Evolutionary conservation across 805 yeast species (phyloP), one percentile per base, ranked within the genome.

Genomic region (Pichia thaimueangensis): DNA sequence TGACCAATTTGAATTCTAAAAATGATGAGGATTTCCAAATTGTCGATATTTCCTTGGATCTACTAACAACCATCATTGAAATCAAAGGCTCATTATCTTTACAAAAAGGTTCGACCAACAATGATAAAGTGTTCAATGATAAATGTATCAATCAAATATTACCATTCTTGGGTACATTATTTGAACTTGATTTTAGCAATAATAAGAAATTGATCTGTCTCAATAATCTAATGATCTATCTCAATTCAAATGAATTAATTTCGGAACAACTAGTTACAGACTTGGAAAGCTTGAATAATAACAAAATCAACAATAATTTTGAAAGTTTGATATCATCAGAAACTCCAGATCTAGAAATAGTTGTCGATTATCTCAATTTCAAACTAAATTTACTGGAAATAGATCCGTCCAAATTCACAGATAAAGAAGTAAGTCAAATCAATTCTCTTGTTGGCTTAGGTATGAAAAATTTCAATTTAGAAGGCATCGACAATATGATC

Each of bases 11-110:
- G 5, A 36, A 36, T 21, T 36, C 32, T 3, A 15, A 36, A 21
- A 36, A 48, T 6, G 53, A 54, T 19, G 46, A 65, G 10, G 65
- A 36, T 2, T 61, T 83, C 37, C 81, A 81, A 49, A 70, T 84
- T 4, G 64, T 84, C 19, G 95, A 86, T 52, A 70, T 82, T 1
- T 69, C 83, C 0, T 62, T 89, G 19, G 97, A 91, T 58, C 59
- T 91, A 25, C 67, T 86, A 20, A 78, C 96, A 1, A 83, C 89
- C 1, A 67, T 80, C 6, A 73, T 83, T 51, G 96, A 88, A 58
- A 71, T 63, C 32, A 55, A 56, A 38, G 64, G 64, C 12, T 36
- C 33, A 10, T 13, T 35, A 17, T 23, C 24, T 15, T 35, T 44
- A 12, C 41, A 39, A 25, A 30, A 34, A 21, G 21, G 31, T 5